A percentile compares a stretch with the other conserved stretches of the same genome.
Conservation (phyloP, 2,329 filamentous ascomycete species). For the Knoxdaviesia capensis region DNA sequence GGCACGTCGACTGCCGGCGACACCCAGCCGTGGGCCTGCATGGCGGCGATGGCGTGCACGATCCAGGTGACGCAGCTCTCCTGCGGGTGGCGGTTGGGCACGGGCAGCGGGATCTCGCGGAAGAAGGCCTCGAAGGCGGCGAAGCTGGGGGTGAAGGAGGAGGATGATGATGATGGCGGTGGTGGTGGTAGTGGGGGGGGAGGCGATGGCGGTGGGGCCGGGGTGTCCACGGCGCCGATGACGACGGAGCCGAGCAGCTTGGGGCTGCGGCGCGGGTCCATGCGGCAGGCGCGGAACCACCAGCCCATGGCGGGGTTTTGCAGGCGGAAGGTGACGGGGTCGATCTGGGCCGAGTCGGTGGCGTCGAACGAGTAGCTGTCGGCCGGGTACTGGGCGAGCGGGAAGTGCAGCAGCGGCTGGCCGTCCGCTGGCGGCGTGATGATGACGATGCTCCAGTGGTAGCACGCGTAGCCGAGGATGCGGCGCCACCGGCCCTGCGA, state of each 20-base stretch:
- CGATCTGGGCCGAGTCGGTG: conserved; percentile 11
- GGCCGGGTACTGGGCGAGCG: no score
- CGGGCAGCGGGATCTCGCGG: conserved; percentile 8
- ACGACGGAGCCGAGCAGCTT: conserved; percentile 12
- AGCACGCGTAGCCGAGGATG: conserved; percentile 11
- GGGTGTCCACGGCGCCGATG: conserved; percentile 9
- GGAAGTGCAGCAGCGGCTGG: no score
- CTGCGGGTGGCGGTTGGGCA: conserved; percentile 13
- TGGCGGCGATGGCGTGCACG: conserved; percentile 8
- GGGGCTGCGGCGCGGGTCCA: conserved; percentile 5
- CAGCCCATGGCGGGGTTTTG: conserved; percentile 14
- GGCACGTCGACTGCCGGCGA: no score
- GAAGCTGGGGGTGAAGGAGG: no score
- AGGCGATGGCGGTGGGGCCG: conserved; percentile 4
- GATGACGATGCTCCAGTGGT: conserved; percentile 13
- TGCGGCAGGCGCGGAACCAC: conserved; percentile 9
- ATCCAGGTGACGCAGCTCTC: conserved; percentile 15
- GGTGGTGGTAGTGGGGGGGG: no score
- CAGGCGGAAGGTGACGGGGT: conserved; percentile 12
- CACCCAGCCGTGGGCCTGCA: conserved; percentile 12
- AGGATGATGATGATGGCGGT: no score
- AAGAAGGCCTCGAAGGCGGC: conserved; percentile 8
- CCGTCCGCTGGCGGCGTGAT: conserved; percentile 8
- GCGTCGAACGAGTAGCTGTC: conserved; percentile 9
- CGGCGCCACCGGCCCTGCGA: conserved; percentile 9